These are phyloP conservation scores for Suillus variegatus DNA, from an alignment of 768 basidiomycete species.

Conservation along the genomic window DNA sequence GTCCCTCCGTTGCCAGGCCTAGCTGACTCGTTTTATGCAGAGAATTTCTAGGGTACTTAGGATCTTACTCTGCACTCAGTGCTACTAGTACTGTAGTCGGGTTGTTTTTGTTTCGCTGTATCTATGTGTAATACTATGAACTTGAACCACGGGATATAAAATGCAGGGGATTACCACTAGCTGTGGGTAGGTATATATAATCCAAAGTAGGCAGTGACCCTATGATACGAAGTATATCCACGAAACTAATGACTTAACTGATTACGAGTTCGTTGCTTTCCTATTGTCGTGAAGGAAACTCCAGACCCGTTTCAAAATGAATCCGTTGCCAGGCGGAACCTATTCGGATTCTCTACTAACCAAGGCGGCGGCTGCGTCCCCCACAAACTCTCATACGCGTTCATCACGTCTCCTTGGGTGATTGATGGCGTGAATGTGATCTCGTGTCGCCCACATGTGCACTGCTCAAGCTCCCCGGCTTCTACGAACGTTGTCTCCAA, in stretches of 20 bases:
- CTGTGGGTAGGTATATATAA: neutral
- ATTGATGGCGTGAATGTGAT: conserved; percentile 16
- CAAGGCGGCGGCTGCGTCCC: conserved; percentile 17
- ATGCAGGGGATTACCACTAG: neutral
- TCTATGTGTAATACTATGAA: neutral
- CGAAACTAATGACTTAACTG: neutral
- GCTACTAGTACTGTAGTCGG: neutral
- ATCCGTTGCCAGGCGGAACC: conserved; percentile 10
- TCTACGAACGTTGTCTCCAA: conserved; percentile 24
- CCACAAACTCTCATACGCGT: conserved; percentile 29
- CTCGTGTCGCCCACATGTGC: conserved; percentile 7
- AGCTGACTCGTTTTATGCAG: conserved; percentile 10
- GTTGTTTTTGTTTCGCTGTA: neutral
- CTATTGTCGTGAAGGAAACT: neutral
- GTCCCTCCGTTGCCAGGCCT: neutral
- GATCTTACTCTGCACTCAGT: neutral
- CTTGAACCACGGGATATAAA: neutral
- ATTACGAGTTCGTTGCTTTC: neutral
- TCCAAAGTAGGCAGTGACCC: neutral
- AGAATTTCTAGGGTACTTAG: conserved; percentile 21
- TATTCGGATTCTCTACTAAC: conserved; percentile 10
- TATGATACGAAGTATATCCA: neutral
- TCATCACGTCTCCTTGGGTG: conserved; percentile 19
- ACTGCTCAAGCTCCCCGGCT: conserved; percentile 29
- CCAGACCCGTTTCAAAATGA: neutral